A percentile compares a stretch with the other conserved stretches of the same genome.
These are phyloP conservation scores for Geosmithia flava DNA, from an alignment of 2,329 filamentous ascomycete genomes.

Conservation along the genomic window DNA sequence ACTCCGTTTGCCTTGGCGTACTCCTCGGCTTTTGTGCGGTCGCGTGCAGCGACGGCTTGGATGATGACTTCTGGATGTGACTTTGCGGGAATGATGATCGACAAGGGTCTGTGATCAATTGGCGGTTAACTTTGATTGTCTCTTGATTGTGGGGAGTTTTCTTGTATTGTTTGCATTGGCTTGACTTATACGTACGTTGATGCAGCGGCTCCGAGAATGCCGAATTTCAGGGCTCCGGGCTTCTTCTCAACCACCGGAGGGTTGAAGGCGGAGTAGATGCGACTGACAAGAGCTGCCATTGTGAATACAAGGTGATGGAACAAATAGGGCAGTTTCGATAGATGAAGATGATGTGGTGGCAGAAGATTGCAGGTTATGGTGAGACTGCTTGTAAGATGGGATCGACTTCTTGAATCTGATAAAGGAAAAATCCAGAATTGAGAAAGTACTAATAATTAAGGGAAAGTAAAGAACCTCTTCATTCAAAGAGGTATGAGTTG, in stretches of 20 bases:
- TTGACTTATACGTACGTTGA: conserved; percentile 25
- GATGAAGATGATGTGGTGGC: too few relatives aligned
- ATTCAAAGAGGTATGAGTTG: too few relatives aligned
- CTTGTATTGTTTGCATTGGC: background rate
- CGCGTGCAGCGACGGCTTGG: conserved; percentile 37
- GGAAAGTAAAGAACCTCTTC: too few relatives aligned
- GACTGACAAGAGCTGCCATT: background rate
- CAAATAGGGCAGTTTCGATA: too few relatives aligned
- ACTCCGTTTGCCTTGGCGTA: conserved; percentile 40
- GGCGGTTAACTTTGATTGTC: background rate
- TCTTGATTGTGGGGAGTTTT: background rate
- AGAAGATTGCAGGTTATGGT: too few relatives aligned
- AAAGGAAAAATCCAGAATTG: too few relatives aligned
- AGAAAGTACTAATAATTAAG: too few relatives aligned
- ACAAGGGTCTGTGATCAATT: conserved; percentile 16
- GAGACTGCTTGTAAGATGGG: too few relatives aligned
- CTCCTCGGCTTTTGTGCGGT: conserved; percentile 28
- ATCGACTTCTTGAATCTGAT: too few relatives aligned
- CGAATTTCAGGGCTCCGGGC: conserved; percentile 19
- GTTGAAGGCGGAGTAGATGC: background rate
- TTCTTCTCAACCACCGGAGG: conserved; percentile 2
- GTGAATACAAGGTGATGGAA: too few relatives aligned
- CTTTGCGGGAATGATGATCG: conserved; percentile 34
- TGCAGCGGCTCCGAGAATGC: conserved; percentile 26
- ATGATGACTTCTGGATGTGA: conserved; percentile 41